phyloP scores from a whole-genome alignment of 2,329 filamentous ascomycete genomes.

The Teratosphaeria epicoccoides region DNA sequence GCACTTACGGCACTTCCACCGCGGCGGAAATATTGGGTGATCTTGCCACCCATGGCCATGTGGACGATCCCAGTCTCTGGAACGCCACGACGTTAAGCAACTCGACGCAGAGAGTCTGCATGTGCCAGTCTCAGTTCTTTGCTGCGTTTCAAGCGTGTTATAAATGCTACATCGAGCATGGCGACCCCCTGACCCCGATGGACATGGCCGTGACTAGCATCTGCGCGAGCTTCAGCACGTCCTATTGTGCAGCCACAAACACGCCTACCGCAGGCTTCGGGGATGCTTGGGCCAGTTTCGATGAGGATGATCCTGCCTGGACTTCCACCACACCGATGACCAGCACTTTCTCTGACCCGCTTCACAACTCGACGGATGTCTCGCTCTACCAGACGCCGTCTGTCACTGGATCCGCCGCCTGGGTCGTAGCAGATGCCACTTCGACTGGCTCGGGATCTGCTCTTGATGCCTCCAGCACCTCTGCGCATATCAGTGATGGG shows the following conservation, averaged over 20 bases:
- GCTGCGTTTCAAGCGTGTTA: conserved; percentile 11
- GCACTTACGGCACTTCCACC: conserved; percentile 10
- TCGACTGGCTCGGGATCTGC: too few relatives aligned
- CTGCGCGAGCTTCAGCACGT: conserved; percentile 8
- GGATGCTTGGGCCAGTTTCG: conserved; percentile 6
- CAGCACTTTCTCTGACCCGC: conserved; percentile 15
- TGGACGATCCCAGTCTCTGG: conserved; percentile 1
- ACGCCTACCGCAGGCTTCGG: conserved; percentile 15
- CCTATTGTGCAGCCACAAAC: conserved; percentile 19
- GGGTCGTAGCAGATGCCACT: conserved; percentile 14
- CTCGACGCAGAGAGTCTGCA: conserved; percentile 17
- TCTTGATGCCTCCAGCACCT: too few relatives aligned
- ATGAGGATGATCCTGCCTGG: too few relatives aligned
- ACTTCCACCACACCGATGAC: neutral
- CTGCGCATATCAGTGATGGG: conserved; percentile 8
- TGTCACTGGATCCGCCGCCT: conserved; percentile 15
- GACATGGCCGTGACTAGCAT: neutral
- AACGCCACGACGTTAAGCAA: conserved; percentile 7
- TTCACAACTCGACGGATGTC: conserved; percentile 21
- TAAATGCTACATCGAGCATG: conserved; percentile 16
- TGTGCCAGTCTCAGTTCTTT: conserved; percentile 21
- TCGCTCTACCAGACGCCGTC: conserved; percentile 19
- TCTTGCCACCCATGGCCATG: too few relatives aligned
- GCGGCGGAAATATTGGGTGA: neutral
- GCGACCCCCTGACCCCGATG: conserved; percentile 3